Base-by-base conservation (phyloP, 1,284 basidiomycete species). In the Naganishia albida region DNA sequence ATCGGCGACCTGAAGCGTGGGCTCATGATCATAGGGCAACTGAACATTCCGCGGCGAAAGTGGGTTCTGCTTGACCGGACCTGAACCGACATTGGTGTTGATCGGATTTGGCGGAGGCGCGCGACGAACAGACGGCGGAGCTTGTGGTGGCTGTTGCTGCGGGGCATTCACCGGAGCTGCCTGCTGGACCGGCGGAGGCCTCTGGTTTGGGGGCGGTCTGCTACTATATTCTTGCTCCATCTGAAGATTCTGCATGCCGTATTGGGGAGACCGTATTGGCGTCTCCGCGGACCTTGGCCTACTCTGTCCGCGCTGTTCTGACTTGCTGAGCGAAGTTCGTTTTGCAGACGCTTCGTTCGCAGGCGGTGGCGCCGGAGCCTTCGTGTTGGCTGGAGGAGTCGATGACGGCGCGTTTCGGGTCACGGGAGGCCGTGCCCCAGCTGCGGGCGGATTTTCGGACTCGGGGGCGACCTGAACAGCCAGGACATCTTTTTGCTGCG, bases 211-310 rank as follows among this genome's bases (percentile, higher is more conserved):
- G 20, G 56, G 30, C n/a, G 39, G 30, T 25, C 55, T 66, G 34
- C 43, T 49, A 13, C 72, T 69, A 60, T 81, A 69, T 62, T 94
- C 91, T 72, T 92, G 88, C 74, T 93, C 90, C 83, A 96, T 90
- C 67, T 88, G 90, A 23, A 89, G 87, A 75, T 91, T 90, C 76
- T 96, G 93, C 84, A 90, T 87, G 71, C 93, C 93, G 75, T 95
- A 97, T 73, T 91, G 89, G 25, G 93, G 91, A 10, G 90, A 87
- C 69, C 87, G 86, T 69, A 96, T 86, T 3, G 91, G 87, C 79
- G 86, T 90, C 79, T 96, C 94, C 81, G 71, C 71, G 2, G 69
- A 68, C 0, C 72, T 72, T 1, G 73, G 70, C 26, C 80, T 72
- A 40, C 71, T 71, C 26, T 67, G 67, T 12, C 64, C 67, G 15